Evolutionary conservation across 176 grass and related monocot species (phyloP).

Genomic region (Echinochloa phyllopogon): DNA sequence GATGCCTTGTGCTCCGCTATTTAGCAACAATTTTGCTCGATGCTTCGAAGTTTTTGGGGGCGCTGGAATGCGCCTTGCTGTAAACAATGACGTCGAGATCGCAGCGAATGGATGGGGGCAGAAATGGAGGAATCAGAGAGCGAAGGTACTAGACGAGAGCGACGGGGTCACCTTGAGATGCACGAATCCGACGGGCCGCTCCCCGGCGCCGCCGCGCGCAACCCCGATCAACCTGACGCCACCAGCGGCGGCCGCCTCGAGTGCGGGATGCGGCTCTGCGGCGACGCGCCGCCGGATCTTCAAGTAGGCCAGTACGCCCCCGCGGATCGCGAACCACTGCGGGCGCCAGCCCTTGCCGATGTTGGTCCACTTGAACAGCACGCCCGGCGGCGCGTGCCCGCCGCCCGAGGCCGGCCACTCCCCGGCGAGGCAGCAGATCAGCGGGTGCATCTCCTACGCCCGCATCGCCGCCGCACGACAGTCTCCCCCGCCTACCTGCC

Average conservation of each 20-base stretch:
- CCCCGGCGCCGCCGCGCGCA: too few species aligned
- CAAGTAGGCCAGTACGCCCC: constrained; percentile 80
- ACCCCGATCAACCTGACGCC: constrained; percentile 46
- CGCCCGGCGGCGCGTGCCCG: constrained; percentile 34
- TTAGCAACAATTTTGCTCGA: not conserved
- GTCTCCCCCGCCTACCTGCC: not conserved
- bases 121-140: not conserved
- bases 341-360: constrained; percentile 83
- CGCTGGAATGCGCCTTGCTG: not conserved
- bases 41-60: too few species aligned
- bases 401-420: too few species aligned
- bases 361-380: constrained; percentile 95
- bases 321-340: constrained; percentile 79
- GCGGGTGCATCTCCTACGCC: constrained; percentile 78
- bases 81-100: not conserved
- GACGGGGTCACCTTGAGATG: not conserved
- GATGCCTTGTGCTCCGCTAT: not conserved
- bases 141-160: not conserved
- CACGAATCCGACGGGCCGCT: too few species aligned
- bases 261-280: not conserved
- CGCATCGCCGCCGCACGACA: constrained; percentile 43
- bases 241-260: not conserved
- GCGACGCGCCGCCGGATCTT: constrained; percentile 69
- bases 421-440: constrained; percentile 7
- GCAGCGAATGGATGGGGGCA: not conserved